Conservation (phyloP, 2,329 filamentous ascomycete genomes). For the Orbilia quercus region DNA sequence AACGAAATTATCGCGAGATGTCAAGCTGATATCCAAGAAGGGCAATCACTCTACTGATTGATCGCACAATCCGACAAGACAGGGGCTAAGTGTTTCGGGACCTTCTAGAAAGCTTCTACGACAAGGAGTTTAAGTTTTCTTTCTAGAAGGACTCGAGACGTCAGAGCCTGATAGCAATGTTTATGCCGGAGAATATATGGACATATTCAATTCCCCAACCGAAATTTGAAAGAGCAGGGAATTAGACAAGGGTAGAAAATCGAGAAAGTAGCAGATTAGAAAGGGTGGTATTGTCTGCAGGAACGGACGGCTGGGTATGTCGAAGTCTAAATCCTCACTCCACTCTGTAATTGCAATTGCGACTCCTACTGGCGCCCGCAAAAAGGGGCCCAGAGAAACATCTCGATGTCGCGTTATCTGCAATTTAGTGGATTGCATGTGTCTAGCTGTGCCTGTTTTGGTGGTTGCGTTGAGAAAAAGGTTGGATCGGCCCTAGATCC, state of each 20-base stretch:
- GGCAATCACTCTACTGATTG: conserved; percentile 1
- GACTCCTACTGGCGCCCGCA: not conserved
- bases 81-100: conserved; percentile 1
- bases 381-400: conserved; percentile 15
- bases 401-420: conserved; percentile 18
- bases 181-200: conserved; percentile 4
- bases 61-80: conserved; percentile 2
- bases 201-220: conserved; percentile 5
- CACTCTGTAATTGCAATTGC: not conserved
- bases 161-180: conserved; percentile 18
- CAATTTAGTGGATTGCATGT: not conserved
- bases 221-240: not conserved
- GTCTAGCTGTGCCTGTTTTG: conserved; percentile 33
- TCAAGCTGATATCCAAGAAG: not conserved
- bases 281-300: conserved; percentile 10
- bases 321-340: conserved; percentile 1
- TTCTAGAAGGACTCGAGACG: conserved; percentile 18
- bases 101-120: conserved; percentile 22
- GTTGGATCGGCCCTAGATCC: conserved; percentile 19
- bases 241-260: not conserved
- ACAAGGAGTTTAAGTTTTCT: conserved; percentile 1
- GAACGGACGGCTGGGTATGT: conserved; percentile 5
- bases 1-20: not conserved
- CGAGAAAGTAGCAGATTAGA: not conserved
- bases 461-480: conserved; percentile 47